Evolutionary conservation across 495 filamentous ascomycete species (phyloP).

Genomic region (Penicillium verhagenii): DNA sequence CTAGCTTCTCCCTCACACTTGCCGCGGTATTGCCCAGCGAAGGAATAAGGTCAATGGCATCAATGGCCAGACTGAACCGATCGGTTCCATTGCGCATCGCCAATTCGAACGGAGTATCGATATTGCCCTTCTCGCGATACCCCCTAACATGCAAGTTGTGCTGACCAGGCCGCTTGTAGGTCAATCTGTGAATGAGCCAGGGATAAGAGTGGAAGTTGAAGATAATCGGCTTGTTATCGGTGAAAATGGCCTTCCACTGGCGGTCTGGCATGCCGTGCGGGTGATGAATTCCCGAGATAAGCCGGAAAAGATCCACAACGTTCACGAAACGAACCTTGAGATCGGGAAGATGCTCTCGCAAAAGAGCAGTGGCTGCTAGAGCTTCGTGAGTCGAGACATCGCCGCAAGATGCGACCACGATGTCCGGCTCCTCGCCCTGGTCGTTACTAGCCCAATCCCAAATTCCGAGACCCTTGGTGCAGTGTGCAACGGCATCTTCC

Average conservation of each 20-base stretch:
- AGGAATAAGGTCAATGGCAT: conserved; percentile 65
- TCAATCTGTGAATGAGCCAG: conserved; percentile 70
- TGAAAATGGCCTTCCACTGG: conserved; percentile 66
- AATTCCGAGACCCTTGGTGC: conserved; percentile 64
- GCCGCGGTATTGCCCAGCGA: conserved; percentile 56
- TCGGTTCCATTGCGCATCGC: conserved; percentile 71
- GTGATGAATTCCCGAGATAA: conserved; percentile 62
- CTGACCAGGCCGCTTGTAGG: conserved; percentile 64
- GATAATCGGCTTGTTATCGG: conserved; percentile 62
- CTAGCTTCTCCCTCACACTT: conserved; percentile 57
- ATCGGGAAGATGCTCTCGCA: conserved; percentile 61
- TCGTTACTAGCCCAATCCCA: conserved; percentile 61
- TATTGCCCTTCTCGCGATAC: conserved; percentile 76
- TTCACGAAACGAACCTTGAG: conserved; percentile 74
- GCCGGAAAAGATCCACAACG: conserved; percentile 72
- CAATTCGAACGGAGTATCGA: conserved; percentile 71
- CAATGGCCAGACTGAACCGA: conserved; percentile 68
- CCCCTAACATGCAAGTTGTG: conserved; percentile 66
- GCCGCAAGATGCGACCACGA: conserved; percentile 70
- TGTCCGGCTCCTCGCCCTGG: conserved; percentile 59
- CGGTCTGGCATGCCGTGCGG: conserved; percentile 63
- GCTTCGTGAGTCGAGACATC: conserved; percentile 70
- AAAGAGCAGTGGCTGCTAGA: conserved; percentile 63
- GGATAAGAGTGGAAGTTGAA: conserved; percentile 82
- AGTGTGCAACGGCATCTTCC: conserved; percentile 65